Evolutionary conservation across 805 yeast species (phyloP).

Genomic region (Scheffersomyces stipitis): DNA sequence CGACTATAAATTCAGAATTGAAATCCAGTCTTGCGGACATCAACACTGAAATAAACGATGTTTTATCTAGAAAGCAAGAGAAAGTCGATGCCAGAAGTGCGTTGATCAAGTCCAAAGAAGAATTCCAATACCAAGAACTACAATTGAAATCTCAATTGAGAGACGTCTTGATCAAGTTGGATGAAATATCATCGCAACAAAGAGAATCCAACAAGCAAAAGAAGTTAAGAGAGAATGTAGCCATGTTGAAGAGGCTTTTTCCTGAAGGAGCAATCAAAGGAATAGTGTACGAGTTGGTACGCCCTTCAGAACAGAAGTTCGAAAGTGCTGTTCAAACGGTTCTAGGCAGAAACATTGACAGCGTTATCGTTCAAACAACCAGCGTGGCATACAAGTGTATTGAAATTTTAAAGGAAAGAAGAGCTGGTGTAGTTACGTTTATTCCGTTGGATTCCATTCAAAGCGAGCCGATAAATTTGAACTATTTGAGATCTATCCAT

Average conservation of each 20-base stretch:
- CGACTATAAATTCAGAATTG: slow-evolving; percentile 32
- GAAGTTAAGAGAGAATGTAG: slow-evolving; percentile 69
- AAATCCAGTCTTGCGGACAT: slow-evolving; percentile 32
- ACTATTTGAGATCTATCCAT: slow-evolving; percentile 53
- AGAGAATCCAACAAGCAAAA: slow-evolving; percentile 74
- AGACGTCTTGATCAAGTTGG: slow-evolving; percentile 57
- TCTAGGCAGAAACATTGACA: slow-evolving; percentile 76
- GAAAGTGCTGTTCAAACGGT: slow-evolving; percentile 74
- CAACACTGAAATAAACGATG: slow-evolving; percentile 28
- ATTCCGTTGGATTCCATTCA: slow-evolving; percentile 80
- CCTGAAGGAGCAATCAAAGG: slow-evolving; percentile 78
- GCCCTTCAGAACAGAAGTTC: slow-evolving; percentile 71
- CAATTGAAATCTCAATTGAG: slow-evolving; percentile 65
- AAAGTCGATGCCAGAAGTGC: slow-evolving; percentile 23
- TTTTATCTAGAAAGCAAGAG: slow-evolving; percentile 27
- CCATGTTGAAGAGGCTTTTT: slow-evolving; percentile 65
- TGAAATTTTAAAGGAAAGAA: slow-evolving; percentile 75
- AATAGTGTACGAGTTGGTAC: slow-evolving; percentile 72
- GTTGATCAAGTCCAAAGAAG: slow-evolving; percentile 36
- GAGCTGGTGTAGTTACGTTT: slow-evolving; percentile 82
- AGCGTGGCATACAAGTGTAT: slow-evolving; percentile 75
- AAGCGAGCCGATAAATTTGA: slow-evolving; percentile 52
- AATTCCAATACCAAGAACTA: slow-evolving; percentile 46
- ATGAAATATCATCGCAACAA: slow-evolving; percentile 72
- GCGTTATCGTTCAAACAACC: slow-evolving; percentile 77